Percentiles rank a stretch among this genome's conserved stretches.
These are phyloP conservation scores for Lanzia echinophila DNA, from an alignment of 2,329 filamentous ascomycete species.

Conservation along the genomic window DNA sequence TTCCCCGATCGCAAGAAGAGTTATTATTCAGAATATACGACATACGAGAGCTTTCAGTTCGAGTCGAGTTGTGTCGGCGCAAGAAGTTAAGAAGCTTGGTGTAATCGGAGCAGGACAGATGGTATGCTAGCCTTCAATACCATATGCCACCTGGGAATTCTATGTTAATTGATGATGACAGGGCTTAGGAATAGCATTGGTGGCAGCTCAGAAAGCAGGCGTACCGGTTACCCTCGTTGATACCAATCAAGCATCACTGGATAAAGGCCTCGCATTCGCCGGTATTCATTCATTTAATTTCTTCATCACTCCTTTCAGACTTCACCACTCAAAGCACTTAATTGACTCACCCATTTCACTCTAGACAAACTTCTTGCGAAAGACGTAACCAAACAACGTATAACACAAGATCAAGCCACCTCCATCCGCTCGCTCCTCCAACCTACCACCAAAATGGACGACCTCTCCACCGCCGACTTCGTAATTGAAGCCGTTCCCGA, in stretches of 20 bases:
- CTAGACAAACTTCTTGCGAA: constrained; percentile 87
- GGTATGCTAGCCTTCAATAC: constrained; percentile 45
- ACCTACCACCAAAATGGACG: constrained; percentile 66
- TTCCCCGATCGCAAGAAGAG: constrained; percentile 21
- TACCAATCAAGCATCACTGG: constrained; percentile 72
- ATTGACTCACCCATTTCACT: background rate
- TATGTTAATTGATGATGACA: constrained; percentile 32
- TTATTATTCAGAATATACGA: constrained; percentile 18
- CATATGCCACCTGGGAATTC: background rate
- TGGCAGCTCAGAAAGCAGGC: constrained; percentile 77
- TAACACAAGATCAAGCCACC: constrained; percentile 76
- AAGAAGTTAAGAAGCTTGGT: constrained; percentile 78
- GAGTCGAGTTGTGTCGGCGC: constrained; percentile 50
- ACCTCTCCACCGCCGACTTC: constrained; percentile 81
- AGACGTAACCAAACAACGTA: constrained; percentile 79
- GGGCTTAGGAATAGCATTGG: constrained; percentile 93
- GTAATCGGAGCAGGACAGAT: constrained; percentile 95
- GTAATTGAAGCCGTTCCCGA: constrained; percentile 97
- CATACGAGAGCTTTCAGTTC: constrained; percentile 59
- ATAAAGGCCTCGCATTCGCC: constrained; percentile 86
- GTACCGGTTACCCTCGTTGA: constrained; percentile 85
- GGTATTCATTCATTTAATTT: constrained; percentile 42
- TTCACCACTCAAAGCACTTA: background rate
- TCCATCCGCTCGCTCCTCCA: constrained; percentile 62
- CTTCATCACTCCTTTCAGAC: background rate